These are phyloP conservation scores for Aspergillus fischeri DNA, from an alignment of 2,329 filamentous ascomycete genomes.

Conservation along the genomic window DNA sequence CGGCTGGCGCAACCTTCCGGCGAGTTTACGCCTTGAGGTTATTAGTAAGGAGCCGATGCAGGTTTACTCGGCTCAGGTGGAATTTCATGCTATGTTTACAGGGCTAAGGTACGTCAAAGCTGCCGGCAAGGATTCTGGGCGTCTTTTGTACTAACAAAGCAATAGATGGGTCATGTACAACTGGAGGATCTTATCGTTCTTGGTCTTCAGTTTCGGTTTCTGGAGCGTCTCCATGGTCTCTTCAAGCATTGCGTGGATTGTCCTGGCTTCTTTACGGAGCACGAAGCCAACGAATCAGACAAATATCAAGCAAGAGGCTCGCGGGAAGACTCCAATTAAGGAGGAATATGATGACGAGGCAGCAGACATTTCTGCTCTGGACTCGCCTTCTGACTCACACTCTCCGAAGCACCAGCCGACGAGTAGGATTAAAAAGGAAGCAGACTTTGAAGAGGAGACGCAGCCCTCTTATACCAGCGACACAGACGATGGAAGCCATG, in stretches of 20 bases:
- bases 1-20: conserved; percentile 51
- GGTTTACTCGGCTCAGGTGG: conserved; percentile 66
- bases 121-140: not conserved
- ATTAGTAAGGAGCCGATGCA: conserved; percentile 67
- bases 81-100: conserved; percentile 68
- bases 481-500: conserved; percentile 9
- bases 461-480: not conserved
- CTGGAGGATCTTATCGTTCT: conserved; percentile 66
- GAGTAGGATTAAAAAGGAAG: conserved; percentile 24
- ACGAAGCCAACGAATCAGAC: conserved; percentile 10
- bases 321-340: conserved; percentile 18
- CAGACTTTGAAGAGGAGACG: conserved; percentile 6
- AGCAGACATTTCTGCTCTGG: not conserved
- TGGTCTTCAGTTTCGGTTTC: conserved; percentile 66
- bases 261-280: conserved; percentile 45
- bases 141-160: conserved; percentile 14
- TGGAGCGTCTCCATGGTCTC: conserved; percentile 72
- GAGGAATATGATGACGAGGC: conserved; percentile 13
- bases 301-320: conserved; percentile 13
- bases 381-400: conserved; percentile 5
- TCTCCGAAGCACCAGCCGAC: not conserved
- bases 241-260: conserved; percentile 61
- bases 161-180: conserved; percentile 78
- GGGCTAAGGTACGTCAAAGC: conserved; percentile 56
- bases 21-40: conserved; percentile 59